Conservation (phyloP, 2,329 filamentous ascomycete species). For the Lachnellula subtilissima region DNA sequence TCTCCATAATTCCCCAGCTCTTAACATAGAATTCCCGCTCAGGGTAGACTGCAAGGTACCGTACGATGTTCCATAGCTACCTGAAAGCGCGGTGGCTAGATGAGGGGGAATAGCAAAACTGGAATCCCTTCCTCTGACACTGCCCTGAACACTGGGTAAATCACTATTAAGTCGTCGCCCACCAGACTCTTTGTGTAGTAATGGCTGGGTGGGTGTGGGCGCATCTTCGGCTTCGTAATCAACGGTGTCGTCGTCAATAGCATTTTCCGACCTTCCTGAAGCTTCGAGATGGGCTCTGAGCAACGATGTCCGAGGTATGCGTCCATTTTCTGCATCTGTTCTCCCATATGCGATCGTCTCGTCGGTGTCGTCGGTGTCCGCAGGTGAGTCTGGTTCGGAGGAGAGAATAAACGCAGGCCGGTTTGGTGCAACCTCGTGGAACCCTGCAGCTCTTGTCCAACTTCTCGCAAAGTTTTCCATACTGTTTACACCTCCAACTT, state of each 20-base stretch:
- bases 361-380: constrained; percentile 9
- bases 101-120: constrained; percentile 56
- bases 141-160: constrained; percentile 26
- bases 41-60: constrained; percentile 42
- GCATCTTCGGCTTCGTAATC: constrained; percentile 1
- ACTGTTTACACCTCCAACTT: constrained; percentile 87
- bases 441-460: constrained; percentile 85
- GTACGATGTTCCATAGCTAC: constrained; percentile 63
- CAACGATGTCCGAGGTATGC: constrained; percentile 32
- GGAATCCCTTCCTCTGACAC: constrained; percentile 37
- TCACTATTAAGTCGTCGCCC: constrained; percentile 17
- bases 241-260: constrained; percentile 23
- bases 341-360: constrained; percentile 22
- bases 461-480: constrained; percentile 90
- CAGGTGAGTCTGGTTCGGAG: constrained; percentile 38
- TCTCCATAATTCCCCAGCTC: constrained; percentile 48
- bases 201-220: constrained; percentile 20
- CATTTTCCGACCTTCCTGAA: constrained; percentile 27
- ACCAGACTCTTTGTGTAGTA: constrained; percentile 38
- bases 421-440: constrained; percentile 80
- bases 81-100: constrained; percentile 63
- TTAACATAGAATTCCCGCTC: constrained; percentile 42
- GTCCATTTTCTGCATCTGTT: constrained; percentile 22
- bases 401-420: constrained; percentile 68
- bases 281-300: constrained; percentile 50